Evolutionary conservation across 2,329 filamentous ascomycete genomes (phyloP), one percentile per base, ranked within the genome.

Genomic region (Peltaster fructicola): DNA sequence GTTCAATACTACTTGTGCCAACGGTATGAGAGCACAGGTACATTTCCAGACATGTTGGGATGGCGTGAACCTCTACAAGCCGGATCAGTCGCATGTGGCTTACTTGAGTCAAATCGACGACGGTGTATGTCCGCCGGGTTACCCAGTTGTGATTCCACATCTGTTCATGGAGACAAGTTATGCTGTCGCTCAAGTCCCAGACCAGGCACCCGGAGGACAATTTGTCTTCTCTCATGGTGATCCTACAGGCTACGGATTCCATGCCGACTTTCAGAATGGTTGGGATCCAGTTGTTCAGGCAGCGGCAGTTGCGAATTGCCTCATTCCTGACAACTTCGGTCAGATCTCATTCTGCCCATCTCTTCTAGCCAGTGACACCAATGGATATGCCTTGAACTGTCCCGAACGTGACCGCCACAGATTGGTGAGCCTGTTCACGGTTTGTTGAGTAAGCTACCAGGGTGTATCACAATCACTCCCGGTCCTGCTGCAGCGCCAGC

Each of bases 211-310:
- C 6, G 40, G 37, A 12, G 53, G 50, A 17, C 39, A 46, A 4
- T 62, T 60, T 34, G 48, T 60, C 20, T 61, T 59, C 34, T 47
- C 56, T 1, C 53, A 53, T 29, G 55, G 59, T 15, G 59, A 63
- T 30, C 47, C 51, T 4, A 63, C 56, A 4, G 61, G 62, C 5
- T 63, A 57, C 32, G 59, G 60, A 2, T 58, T 63, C 36, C 63
- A 67, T 32, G 63, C 57, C 10, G 63, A 65, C 28, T 65, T 65
- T 32, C 45, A 58, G 31, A 61, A 61, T 25, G 60, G 59, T 11
- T 61, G 56, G 53, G 48, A 61, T 26, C 37, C 44, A 25, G 37
- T 35, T 8, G 46, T 54, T 12, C 47, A 61, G 13, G 38, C 45
- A 14, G 29, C 45, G 11, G 57, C 56, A 0, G 41, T 56, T 12